Base-by-base conservation (phyloP, 768 basidiomycete species). In the Lactarius hengduanensis region DNA sequence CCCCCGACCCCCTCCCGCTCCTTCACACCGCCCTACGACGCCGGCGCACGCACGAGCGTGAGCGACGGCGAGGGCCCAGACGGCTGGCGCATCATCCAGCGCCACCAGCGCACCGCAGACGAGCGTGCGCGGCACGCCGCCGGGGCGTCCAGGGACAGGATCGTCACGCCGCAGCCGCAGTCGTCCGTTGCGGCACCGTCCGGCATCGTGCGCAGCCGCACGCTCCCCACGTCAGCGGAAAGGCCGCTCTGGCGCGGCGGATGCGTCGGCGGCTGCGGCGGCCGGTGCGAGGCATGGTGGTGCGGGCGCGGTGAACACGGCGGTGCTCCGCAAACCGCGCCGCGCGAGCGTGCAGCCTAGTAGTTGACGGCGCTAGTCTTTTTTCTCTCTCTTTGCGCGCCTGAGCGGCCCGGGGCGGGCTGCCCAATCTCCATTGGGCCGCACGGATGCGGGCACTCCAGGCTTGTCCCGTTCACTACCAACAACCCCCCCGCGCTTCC, bases 141-240 rank as follows among this genome's bases (percentile, higher is more conserved):
- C 79, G 84, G 45, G 82, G 86, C 11, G 81, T 84, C 26, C 18
- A 84, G 20, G 20, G 18, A n/a, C 45, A n/a, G 18, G 18, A 10
- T 1, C n/a, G 36, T 38, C 13, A 3, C 38, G 4, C n/a, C 10
- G n/a, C 47, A 50, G 45, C n/a, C 2, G n/a, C 45, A 47, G 9
- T 47, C 45, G n/a, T 45, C 43, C 13, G 18, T n/a, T 1, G 73
- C 77, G 16, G 73, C 75, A 10, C 73, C 78, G 3, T 76, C 77
- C 16, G 80, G 79, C 28, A 78, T 88, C 30, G 79, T 78, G 58
- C 81, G 90, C 30, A 89, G 90, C 72, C 82, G 85, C 63, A 92
- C 90, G 43, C 63, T 92, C 56, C 90, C 90, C 1, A 80, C 82
- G 45, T 72, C 82, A n/a, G 45, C 74, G 77, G 16, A 67, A 63